phyloP scores from a whole-genome alignment of 2,329 filamentous ascomycete species.

The Pseudogymnoascus pannorum region DNA sequence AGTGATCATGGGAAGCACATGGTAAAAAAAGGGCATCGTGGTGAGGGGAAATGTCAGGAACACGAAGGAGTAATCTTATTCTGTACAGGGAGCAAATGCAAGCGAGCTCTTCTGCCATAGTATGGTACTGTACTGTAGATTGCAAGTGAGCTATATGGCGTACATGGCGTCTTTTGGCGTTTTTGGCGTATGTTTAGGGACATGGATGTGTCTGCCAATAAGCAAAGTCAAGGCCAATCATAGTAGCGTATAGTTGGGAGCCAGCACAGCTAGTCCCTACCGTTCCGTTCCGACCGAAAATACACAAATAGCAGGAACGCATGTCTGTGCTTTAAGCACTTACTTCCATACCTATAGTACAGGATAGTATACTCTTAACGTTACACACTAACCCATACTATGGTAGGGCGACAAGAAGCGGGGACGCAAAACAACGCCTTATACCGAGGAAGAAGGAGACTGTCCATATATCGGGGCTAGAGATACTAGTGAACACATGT shows the following conservation, averaged over 20 bases:
- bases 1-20: background rate
- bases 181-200: background rate
- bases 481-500: background rate
- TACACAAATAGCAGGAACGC: background rate
- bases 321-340: background rate
- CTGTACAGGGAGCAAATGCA: background rate
- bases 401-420: too few relatives aligned
- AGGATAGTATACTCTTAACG: too few relatives aligned
- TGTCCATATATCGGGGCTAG: background rate
- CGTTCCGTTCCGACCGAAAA: background rate
- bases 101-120: too few relatives aligned
- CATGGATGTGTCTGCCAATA: background rate
- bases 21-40: background rate
- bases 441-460: background rate
- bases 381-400: too few relatives aligned
- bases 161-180: background rate
- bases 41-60: background rate
- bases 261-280: background rate
- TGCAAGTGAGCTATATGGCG: background rate
- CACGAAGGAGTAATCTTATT: background rate
- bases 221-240: background rate
- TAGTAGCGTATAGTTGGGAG: too few relatives aligned
- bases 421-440: too few relatives aligned
- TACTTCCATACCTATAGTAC: too few relatives aligned
- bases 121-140: too few relatives aligned